Conservation (phyloP, 1,284 basidiomycete species). For the Athelia sp. region DNA sequence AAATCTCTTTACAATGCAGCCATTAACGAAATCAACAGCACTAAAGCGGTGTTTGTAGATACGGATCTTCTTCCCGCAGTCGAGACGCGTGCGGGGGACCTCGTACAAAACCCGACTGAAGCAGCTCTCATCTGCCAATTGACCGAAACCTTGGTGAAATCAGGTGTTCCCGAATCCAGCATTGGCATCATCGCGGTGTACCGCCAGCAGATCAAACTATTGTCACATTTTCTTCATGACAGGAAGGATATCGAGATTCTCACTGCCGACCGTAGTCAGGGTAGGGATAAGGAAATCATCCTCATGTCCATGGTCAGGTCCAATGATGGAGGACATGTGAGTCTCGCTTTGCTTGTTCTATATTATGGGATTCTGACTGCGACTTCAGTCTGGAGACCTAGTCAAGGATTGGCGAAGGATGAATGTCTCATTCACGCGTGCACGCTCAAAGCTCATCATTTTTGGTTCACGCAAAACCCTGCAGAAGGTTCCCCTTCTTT, state of each 20-base stretch:
- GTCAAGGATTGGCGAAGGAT: slow-evolving; percentile 93
- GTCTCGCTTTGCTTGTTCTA: slow-evolving; percentile 18
- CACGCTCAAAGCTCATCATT: slow-evolving; percentile 85
- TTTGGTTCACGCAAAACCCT: slow-evolving; percentile 83
- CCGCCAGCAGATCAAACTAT: slow-evolving; percentile 90
- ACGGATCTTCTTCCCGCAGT: slow-evolving; percentile 76
- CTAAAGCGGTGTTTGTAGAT: slow-evolving; percentile 89
- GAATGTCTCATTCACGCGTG: slow-evolving; percentile 96
- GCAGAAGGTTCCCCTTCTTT: slow-evolving; percentile 51
- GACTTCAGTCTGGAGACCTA: slow-evolving; percentile 77
- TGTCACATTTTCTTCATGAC: slow-evolving; percentile 52
- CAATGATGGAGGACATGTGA: slow-evolving; percentile 69
- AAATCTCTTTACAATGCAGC: neutral
- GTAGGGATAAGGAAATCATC: slow-evolving; percentile 94
- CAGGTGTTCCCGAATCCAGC: slow-evolving; percentile 65
- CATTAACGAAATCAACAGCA: slow-evolving; percentile 37
- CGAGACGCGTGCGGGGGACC: slow-evolving; percentile 81
- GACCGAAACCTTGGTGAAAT: slow-evolving; percentile 54
- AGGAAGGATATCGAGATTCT: slow-evolving; percentile 75
- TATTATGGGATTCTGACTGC: slow-evolving; percentile 5
- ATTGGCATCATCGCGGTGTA: slow-evolving; percentile 92
- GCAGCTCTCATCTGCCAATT: slow-evolving; percentile 64
- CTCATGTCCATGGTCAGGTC: slow-evolving; percentile 91
- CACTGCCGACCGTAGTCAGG: slow-evolving; percentile 94
- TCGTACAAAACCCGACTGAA: slow-evolving; percentile 87